Evolutionary conservation across 2,329 filamentous ascomycete genomes (phyloP).

Genomic region (Cylindrodendrum hubeiense): DNA sequence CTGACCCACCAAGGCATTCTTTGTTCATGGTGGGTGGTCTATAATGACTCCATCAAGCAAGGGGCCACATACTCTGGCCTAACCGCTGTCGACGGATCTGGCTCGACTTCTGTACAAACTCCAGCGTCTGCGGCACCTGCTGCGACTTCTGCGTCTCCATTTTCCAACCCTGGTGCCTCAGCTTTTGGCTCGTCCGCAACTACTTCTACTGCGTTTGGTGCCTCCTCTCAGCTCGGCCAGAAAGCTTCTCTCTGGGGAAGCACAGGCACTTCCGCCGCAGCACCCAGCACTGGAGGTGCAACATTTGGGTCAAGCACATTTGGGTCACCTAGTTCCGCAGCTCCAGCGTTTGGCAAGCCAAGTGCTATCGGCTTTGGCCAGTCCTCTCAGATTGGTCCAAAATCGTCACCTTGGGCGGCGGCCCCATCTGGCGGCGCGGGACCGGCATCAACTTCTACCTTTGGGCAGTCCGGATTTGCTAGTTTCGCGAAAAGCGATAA

Average conservation of each 20-base stretch:
- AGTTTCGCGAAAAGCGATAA: conserved; percentile 52
- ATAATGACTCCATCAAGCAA: conserved; percentile 84
- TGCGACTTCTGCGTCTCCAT: conserved; percentile 48
- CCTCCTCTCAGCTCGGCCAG: conserved; percentile 61
- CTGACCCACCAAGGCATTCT: conserved; percentile 92
- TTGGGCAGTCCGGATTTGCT: conserved; percentile 67
- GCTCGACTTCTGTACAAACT: conserved; percentile 45
- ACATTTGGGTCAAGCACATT: conserved; percentile 62
- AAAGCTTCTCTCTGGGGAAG: conserved; percentile 65
- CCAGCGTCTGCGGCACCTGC: conserved; percentile 45
- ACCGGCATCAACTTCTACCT: conserved; percentile 56
- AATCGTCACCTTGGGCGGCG: conserved; percentile 69
- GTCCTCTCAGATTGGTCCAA: conserved; percentile 60
- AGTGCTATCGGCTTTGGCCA: conserved; percentile 66
- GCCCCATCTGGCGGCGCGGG: conserved; percentile 38
- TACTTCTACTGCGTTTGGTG: conserved; percentile 60
- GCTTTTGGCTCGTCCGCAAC: conserved; percentile 57
- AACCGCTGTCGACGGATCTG: conserved; percentile 57
- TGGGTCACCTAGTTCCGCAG: conserved; percentile 51
- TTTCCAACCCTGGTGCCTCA: conserved; percentile 46
- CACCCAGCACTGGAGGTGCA: conserved; percentile 49
- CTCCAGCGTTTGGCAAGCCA: conserved; percentile 63
- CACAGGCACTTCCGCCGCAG: conserved; percentile 45
- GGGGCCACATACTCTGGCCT: conserved; percentile 81
- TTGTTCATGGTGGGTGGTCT: conserved; percentile 91